Evolutionary conservation across 306 rosid genomes (phyloP).

Genomic region (Lithocarpus polystachyus): DNA sequence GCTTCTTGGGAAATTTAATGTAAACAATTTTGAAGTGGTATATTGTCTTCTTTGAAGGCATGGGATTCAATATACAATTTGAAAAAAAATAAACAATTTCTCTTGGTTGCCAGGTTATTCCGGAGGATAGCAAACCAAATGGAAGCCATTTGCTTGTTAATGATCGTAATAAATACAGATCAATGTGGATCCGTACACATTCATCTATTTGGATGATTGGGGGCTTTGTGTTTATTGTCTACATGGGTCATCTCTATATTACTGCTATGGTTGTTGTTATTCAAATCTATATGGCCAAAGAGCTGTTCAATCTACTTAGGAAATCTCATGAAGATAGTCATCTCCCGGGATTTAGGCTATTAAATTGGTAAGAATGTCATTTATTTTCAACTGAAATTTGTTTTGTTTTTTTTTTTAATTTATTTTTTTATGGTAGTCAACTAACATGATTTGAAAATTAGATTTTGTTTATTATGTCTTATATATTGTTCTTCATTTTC

Average conservation of each 20-base stretch:
- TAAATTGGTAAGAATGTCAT: constrained; percentile 66
- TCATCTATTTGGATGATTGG: constrained; percentile 98
- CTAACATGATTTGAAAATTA: not conserved
- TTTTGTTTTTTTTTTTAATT: not conserved
- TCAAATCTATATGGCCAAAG: constrained; percentile 95
- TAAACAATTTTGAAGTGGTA: not conserved
- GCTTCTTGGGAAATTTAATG: not conserved
- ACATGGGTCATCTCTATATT: constrained; percentile 90
- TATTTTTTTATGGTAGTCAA: not conserved
- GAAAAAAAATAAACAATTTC: constrained; percentile 8
- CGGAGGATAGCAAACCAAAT: constrained; percentile 62
- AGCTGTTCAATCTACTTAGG: constrained; percentile 87
- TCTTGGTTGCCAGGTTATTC: constrained; percentile 48
- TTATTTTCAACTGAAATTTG: constrained; percentile 13
- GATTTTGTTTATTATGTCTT: constrained; percentile 8
- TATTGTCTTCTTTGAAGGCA: not conserved
- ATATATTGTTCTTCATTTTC: constrained; percentile 7
- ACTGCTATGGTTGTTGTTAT: constrained; percentile 93
- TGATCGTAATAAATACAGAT: constrained; percentile 81
- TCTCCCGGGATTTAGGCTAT: constrained; percentile 93
- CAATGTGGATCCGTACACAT: constrained; percentile 83
- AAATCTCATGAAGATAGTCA: constrained; percentile 82
- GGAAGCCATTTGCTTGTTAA: constrained; percentile 70
- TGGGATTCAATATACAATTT: not conserved
- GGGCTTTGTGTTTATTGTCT: constrained; percentile 73